Evolutionary conservation across 331 rosid genomes (phyloP).

Genomic region (Arachis monticola): DNA sequence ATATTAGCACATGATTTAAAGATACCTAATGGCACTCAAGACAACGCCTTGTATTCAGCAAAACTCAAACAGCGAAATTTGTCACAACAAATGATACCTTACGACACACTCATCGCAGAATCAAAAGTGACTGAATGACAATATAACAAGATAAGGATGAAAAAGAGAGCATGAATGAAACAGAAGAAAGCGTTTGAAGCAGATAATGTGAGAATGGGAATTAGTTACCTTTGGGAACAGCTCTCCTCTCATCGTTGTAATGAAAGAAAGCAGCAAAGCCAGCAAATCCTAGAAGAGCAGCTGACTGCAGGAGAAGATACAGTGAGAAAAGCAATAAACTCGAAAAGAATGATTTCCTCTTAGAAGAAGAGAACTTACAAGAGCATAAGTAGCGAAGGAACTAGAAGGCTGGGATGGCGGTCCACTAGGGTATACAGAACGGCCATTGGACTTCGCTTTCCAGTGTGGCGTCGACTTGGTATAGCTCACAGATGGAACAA

Average conservation of each 20-base stretch:
- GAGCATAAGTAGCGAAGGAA: constrained; percentile 54
- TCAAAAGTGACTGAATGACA: not conserved
- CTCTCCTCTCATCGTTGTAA: constrained; percentile 85
- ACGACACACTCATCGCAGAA: not conserved
- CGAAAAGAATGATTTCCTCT: not conserved
- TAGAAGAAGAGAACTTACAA: constrained; percentile 54
- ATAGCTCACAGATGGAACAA: constrained; percentile 53
- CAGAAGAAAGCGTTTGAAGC: not conserved
- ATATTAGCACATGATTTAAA: not conserved
- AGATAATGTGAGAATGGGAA: not conserved
- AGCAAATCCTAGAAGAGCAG: constrained; percentile 66
- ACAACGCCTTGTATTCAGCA: not conserved
- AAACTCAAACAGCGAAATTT: constrained; percentile 14
- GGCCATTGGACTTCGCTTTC: constrained; percentile 43
- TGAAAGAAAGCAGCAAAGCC: constrained; percentile 70
- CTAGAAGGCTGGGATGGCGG: constrained; percentile 44
- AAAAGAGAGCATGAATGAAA: not conserved
- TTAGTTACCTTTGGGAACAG: constrained; percentile 68
- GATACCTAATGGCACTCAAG: not conserved
- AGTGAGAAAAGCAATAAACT: not conserved
- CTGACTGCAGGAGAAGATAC: constrained; percentile 58
- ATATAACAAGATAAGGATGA: not conserved
- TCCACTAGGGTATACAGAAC: constrained; percentile 42
- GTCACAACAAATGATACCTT: not conserved
- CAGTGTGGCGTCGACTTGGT: constrained; percentile 51